Evolutionary conservation across 2,329 filamentous ascomycete genomes (phyloP), one percentile per base, ranked within the genome.

Genomic region (Talaromyces sp.): DNA sequence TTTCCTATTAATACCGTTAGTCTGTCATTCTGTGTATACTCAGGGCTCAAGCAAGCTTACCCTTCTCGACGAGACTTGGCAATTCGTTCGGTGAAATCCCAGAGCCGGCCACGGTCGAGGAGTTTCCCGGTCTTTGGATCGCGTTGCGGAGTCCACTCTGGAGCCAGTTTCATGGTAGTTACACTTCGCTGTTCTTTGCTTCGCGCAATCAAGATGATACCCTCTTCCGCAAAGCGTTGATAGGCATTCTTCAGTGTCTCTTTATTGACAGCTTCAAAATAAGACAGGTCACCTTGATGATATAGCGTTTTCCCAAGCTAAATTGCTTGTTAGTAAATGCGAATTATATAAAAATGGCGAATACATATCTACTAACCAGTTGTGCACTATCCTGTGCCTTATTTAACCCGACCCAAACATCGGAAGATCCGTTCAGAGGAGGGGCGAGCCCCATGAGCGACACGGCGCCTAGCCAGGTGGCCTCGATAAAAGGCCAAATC

Each of bases 221-320:
- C 90, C 68, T 98, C 93, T 70, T 97, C 91, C 67, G 93, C 87
- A 69, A 96, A 96, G 17, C 91, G 86, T 41, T 86, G 82, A 75
- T 93, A 97, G 0, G 93, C 89, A 74, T 99, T 99, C 71, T 95
- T 96, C 60, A 99, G 84, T 0, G 93, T 96, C 75, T 99, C 93
- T 69, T 97, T 97, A 80, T 99, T 99, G 65, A 99, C 93, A 2
- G 95, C 93, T 77, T 99, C 95, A 67, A 97, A 98, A 77, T 99
- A 99, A 31, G 89, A 93, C 10, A 99, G 84, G 70, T 99, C 95
- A 59, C 95, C 95, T 78, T 99, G 93, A 72, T 99, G 93, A 71
- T 97, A 99, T 1, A 99, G 82, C 0, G 95, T 98, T 77, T 99
- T 98, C 58, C 95, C 95, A 31, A 97, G 85, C 84, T 93, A 67